phyloP scores from a whole-genome alignment of 2,329 filamentous ascomycete genomes.

The Hypoxylon sp. region DNA sequence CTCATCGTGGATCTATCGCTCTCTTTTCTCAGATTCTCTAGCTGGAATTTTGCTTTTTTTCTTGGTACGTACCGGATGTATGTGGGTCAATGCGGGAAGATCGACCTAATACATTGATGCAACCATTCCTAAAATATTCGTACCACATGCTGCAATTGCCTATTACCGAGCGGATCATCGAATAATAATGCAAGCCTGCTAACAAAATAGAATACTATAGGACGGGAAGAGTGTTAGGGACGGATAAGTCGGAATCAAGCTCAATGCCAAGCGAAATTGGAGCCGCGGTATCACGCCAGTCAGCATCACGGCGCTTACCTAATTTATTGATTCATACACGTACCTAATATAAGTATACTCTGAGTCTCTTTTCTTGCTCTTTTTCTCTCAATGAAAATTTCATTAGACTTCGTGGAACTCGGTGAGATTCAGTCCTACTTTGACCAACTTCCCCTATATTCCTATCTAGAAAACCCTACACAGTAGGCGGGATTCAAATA shows the following conservation, averaged over 20 bases:
- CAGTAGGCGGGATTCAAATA: neutral
- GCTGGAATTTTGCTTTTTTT: no score
- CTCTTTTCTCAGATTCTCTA: no score
- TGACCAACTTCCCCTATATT: neutral
- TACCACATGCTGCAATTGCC: neutral
- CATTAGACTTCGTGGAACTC: neutral
- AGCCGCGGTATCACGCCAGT: neutral
- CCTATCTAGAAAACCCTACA: neutral
- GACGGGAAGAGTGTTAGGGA: neutral
- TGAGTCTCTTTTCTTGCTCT: neutral
- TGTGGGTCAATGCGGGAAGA: neutral
- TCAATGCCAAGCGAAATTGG: constrained; percentile 21
- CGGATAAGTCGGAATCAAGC: constrained; percentile 25
- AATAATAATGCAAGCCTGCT: constrained; percentile 1
- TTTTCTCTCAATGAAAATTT: neutral
- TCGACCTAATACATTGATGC: neutral
- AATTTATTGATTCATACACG: constrained; percentile 6
- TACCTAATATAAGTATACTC: neutral
- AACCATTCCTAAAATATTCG: no score
- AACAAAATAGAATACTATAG: constrained; percentile 3
- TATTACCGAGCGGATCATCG: constrained; percentile 9
- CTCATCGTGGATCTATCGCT: no score
- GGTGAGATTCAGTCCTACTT: neutral
- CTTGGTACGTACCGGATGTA: no score
- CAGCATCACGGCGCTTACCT: constrained; percentile 4